phyloP scores from a whole-genome alignment of 305 asterid genomes.

The Solanum aculeatissimum region DNA sequence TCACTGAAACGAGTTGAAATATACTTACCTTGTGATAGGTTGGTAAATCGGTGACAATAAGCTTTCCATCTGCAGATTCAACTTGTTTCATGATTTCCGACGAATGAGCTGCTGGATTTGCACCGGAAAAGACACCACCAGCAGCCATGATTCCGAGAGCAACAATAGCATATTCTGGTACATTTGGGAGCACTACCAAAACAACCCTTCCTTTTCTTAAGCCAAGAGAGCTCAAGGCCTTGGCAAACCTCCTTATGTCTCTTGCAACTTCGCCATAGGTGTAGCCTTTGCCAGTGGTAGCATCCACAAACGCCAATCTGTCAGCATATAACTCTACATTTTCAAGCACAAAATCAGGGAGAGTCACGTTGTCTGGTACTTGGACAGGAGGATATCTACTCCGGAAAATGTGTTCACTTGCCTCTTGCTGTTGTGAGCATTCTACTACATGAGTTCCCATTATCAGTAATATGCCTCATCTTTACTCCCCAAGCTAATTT shows the following conservation, averaged over 20 bases:
- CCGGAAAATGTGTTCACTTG: conserved; percentile 49
- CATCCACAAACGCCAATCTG: conserved; percentile 70
- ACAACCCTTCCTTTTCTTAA: conserved; percentile 70
- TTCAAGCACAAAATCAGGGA: conserved; percentile 73
- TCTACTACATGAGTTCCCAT: conserved; percentile 39
- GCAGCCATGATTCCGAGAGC: conserved; percentile 95
- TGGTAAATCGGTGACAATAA: conserved; percentile 68
- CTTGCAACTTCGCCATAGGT: conserved; percentile 56
- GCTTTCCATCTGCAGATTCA: conserved; percentile 73
- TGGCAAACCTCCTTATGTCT: conserved; percentile 59
- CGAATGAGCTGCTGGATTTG: conserved; percentile 62
- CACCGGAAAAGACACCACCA: conserved; percentile 84
- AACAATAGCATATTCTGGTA: conserved; percentile 59
- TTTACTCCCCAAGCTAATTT: neutral
- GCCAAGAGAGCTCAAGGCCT: conserved; percentile 81
- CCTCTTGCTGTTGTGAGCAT: conserved; percentile 7
- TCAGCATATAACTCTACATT: conserved; percentile 36
- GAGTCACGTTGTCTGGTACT: conserved; percentile 57
- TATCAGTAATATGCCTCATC: neutral
- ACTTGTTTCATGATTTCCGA: conserved; percentile 86
- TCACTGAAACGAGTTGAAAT: neutral
- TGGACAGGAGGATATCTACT: conserved; percentile 59
- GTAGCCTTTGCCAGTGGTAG: conserved; percentile 51
- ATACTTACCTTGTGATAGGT: conserved; percentile 58
- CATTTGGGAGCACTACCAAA: conserved; percentile 74